Conservation (phyloP, 768 basidiomycete species). For the Mycena amicta region DNA sequence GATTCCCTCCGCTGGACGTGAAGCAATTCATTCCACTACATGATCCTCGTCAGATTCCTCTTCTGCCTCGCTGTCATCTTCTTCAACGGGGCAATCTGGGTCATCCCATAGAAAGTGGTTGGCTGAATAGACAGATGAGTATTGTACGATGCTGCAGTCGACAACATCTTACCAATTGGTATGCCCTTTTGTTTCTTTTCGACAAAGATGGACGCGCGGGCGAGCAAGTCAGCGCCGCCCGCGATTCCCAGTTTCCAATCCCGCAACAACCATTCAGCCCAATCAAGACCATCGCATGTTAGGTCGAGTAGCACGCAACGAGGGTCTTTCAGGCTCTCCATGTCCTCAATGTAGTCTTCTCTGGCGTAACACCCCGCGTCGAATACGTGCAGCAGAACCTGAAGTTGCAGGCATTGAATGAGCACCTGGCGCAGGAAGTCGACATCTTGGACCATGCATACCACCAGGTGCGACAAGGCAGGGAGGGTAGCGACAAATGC, state of each 20-base stretch:
- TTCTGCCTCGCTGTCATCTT: no score
- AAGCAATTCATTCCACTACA: no score
- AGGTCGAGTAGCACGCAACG: conserved; percentile 1
- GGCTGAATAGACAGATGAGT: neutral
- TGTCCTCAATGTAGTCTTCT: neutral
- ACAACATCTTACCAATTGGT: neutral
- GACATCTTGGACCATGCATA: neutral
- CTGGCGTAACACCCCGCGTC: neutral
- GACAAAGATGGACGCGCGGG: neutral
- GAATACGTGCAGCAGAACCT: neutral
- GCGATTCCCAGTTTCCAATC: neutral
- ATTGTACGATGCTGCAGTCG: neutral
- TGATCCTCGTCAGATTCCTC: no score
- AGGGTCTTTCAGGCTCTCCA: neutral
- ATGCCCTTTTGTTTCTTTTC: neutral
- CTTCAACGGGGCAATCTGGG: neutral
- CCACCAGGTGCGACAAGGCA: neutral
- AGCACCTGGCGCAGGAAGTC: neutral
- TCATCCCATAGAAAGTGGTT: neutral
- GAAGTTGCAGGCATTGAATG: neutral
- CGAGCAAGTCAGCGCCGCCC: neutral
- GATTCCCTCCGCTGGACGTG: no score
- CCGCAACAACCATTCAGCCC: neutral
- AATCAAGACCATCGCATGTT: neutral
- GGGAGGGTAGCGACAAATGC: neutral